These are phyloP conservation scores for Balakata baccata DNA, from an alignment of 345 rosid species.

Conservation along the genomic window DNA sequence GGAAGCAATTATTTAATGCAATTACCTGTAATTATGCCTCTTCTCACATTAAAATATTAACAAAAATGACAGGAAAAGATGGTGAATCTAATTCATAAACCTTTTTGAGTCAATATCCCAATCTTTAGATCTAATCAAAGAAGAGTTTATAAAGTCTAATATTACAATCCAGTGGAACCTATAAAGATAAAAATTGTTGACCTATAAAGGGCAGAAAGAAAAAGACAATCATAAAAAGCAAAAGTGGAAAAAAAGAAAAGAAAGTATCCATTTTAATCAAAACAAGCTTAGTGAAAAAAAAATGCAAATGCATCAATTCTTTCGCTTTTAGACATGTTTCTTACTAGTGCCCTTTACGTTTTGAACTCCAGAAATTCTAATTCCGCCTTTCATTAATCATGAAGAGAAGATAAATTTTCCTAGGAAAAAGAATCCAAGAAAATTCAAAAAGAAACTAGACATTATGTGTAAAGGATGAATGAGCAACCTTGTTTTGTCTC, in stretches of 20 bases:
- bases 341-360: slow-evolving; percentile 7
- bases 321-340: slow-evolving; percentile 16
- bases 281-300: not conserved
- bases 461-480: slow-evolving; percentile 59
- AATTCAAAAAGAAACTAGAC: slow-evolving; percentile 25
- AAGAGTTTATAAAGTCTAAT: not conserved
- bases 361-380: slow-evolving; percentile 22
- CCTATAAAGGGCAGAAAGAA: not conserved
- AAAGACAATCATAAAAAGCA: not conserved
- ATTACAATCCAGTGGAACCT: not conserved
- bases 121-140: not conserved
- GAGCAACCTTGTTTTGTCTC: slow-evolving; percentile 89
- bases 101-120: not conserved
- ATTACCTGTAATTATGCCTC: too few relatives aligned
- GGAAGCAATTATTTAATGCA: too few relatives aligned
- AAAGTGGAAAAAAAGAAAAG: too few relatives aligned
- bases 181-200: not conserved
- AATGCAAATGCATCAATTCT: slow-evolving; percentile 11
- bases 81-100: too few relatives aligned
- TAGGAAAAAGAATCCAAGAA: slow-evolving; percentile 10
- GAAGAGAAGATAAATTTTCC: slow-evolving; percentile 10
- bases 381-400: slow-evolving; percentile 15
- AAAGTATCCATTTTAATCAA: too few relatives aligned
- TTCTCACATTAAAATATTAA: too few relatives aligned
- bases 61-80: too few relatives aligned